phyloP scores from a whole-genome alignment of 2,329 filamentous ascomycete species.

The Penicillium sp. region DNA sequence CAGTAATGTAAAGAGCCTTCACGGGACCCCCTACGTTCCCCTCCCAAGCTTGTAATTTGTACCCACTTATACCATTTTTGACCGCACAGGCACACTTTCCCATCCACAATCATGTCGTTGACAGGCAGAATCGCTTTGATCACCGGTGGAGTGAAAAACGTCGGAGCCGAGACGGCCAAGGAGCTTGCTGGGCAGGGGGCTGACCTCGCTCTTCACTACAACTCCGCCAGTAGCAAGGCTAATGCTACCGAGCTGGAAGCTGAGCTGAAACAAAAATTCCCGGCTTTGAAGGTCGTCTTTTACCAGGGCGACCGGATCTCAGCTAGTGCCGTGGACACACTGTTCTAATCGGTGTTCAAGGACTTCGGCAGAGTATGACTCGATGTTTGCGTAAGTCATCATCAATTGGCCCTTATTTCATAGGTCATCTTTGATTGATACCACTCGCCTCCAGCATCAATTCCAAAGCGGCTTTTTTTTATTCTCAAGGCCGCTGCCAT shows the following conservation, averaged over 20 bases:
- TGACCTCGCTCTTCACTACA: no score
- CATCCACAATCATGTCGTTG: no score
- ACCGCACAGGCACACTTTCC: no score
- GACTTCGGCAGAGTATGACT: slow-evolving; percentile 51
- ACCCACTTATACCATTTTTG: no score
- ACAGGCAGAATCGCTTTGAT: no score
- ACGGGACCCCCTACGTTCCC: no score
- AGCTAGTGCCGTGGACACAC: slow-evolving; percentile 38
- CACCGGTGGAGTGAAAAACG: no score
- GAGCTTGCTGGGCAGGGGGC: no score
- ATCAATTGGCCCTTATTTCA: background rate
- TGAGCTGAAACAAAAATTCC: slow-evolving; percentile 36
- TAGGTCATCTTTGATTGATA: background rate
- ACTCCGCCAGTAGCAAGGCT: no score
- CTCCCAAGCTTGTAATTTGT: no score
- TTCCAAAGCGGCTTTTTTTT: slow-evolving; percentile 50
- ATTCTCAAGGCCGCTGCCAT: slow-evolving; percentile 47
- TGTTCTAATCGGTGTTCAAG: slow-evolving; percentile 43
- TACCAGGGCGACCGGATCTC: slow-evolving; percentile 48
- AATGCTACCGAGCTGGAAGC: slow-evolving; percentile 38
- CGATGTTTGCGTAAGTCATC: slow-evolving; percentile 47
- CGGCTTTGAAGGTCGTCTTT: slow-evolving; percentile 36
- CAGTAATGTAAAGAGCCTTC: no score
- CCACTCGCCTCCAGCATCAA: slow-evolving; percentile 42
- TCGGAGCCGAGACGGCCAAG: no score